Evolutionary conservation across 352 stramenopile species (phyloP), one percentile per base, ranked within the genome.

Genomic region (Pythium sp.): DNA sequence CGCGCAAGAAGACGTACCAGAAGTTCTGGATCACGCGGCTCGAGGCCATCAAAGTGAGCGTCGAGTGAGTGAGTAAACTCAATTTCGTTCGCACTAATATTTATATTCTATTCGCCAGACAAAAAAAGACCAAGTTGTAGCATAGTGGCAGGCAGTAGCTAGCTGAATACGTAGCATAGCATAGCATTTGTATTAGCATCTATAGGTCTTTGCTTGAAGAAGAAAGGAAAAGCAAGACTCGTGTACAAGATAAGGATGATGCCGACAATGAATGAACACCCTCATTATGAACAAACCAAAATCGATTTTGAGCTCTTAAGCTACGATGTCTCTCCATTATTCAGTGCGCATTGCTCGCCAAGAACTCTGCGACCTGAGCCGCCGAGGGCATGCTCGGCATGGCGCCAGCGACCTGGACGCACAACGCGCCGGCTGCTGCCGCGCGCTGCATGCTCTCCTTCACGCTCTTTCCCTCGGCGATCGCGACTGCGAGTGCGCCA

Each of bases 381-480:
- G 67, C 75, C 4, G 80, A 79, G 22, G 86, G 86, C 58, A 94
- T 85, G 69, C 84, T 92, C 12, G 83, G 78, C 65, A 92, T 79
- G 0, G 87, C 87, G 53, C 87, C 87, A 28, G 70, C 54, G 30
- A 77, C 72, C 58, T 91, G 80, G 18, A 95, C 84, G 22, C 85
- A 93, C 5, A 95, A 53, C 11, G 87, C 84, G 38, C 75, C 89
- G 7, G 84, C 86, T 22, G 85, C 82, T 9, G 85, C 68, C 0
- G 87, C 87, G 20, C 75, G 79, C 51, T 53, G 58, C 74, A 95
- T 81, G 54, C 78, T 82, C 11, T 92, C 74, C 15, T 78, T 65
- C 12, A 93, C 65, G 3, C 65, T 65, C 18, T 76, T 75, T 4
- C 77, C 76, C 36, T 91, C 73, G 18, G 83, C 77, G 32, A 89